Conservation (phyloP, 805 yeast genomes). For the Schizosaccharomyces japonicus region DNA sequence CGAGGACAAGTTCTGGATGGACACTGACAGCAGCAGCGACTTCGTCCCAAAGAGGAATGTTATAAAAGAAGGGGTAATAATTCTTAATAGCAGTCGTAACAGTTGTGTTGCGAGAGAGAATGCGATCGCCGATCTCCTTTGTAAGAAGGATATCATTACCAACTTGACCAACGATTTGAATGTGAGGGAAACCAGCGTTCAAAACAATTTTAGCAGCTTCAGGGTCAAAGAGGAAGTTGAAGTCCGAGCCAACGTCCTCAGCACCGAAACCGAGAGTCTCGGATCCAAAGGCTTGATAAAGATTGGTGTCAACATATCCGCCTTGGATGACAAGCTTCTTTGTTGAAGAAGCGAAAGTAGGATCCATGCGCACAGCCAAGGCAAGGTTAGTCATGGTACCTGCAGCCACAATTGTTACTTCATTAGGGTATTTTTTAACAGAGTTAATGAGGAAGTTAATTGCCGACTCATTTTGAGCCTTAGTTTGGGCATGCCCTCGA, state of each 20-base stretch:
- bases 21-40: background rate
- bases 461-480: too few species aligned
- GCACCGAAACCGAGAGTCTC: conserved; percentile 14
- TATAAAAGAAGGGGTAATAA: background rate
- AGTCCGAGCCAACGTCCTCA: conserved; percentile 22
- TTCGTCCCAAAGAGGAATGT: background rate
- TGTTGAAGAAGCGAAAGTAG: conserved; percentile 20
- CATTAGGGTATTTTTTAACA: background rate
- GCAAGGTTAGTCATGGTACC: conserved; percentile 25
- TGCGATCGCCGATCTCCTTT: conserved; percentile 17
- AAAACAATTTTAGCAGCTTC: conserved; percentile 25
- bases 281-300: conserved; percentile 15
- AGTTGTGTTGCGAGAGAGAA: conserved; percentile 11
- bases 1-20: background rate
- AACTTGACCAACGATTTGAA: conserved; percentile 22
- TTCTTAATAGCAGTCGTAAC: background rate
- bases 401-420: conserved; percentile 19
- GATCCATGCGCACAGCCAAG: conserved; percentile 22
- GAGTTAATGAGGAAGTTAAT: background rate
- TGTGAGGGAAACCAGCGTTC: conserved; percentile 20
- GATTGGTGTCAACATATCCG: conserved; percentile 22
- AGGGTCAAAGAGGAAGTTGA: conserved; percentile 23
- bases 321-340: conserved; percentile 23
- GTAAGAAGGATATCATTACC: conserved; percentile 22
- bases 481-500: too few species aligned